Evolutionary conservation across 2,329 filamentous ascomycete genomes (phyloP).

Genomic region (Fusarium decemcellulare): DNA sequence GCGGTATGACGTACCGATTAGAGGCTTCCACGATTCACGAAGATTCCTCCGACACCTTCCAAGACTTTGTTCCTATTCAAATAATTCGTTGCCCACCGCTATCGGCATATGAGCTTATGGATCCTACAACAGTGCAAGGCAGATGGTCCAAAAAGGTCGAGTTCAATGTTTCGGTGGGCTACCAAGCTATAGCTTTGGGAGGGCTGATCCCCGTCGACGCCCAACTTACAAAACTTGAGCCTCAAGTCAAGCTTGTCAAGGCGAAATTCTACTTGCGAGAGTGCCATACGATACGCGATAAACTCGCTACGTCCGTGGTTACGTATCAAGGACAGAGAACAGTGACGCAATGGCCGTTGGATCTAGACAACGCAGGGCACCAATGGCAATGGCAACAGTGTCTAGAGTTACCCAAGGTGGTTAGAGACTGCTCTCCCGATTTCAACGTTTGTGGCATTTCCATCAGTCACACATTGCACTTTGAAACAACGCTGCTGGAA

Average conservation of each 20-base stretch:
- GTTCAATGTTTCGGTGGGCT: not conserved
- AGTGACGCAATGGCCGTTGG: conserved; percentile 8
- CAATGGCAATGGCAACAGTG: conserved; percentile 13
- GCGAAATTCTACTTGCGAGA: conserved; percentile 4
- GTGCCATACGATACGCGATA: not conserved
- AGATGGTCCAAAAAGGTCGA: conserved; percentile 1
- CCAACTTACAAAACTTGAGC: not conserved
- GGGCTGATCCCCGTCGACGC: conserved; percentile 2
- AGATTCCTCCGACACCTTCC: not conserved
- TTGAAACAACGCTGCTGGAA: not conserved
- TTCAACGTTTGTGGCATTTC: conserved; percentile 1
- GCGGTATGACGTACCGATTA: conserved; percentile 2
- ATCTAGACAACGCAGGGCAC: not conserved
- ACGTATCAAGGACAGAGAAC: conserved; percentile 1
- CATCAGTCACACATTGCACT: conserved; percentile 11
- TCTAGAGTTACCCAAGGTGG: conserved; percentile 1
- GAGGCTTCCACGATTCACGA: not conserved
- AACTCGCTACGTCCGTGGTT: not conserved
- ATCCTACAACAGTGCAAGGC: conserved; percentile 1
- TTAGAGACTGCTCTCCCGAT: conserved; percentile 9
- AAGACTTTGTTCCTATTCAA: conserved; percentile 2
- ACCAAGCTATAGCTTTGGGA: conserved; percentile 14
- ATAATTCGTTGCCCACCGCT: not conserved
- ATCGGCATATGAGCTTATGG: conserved; percentile 15
- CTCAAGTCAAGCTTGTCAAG: not conserved